Evolutionary conservation across 306 rosid genomes (phyloP).

Genomic region (Herpetospermum pedunculosum): DNA sequence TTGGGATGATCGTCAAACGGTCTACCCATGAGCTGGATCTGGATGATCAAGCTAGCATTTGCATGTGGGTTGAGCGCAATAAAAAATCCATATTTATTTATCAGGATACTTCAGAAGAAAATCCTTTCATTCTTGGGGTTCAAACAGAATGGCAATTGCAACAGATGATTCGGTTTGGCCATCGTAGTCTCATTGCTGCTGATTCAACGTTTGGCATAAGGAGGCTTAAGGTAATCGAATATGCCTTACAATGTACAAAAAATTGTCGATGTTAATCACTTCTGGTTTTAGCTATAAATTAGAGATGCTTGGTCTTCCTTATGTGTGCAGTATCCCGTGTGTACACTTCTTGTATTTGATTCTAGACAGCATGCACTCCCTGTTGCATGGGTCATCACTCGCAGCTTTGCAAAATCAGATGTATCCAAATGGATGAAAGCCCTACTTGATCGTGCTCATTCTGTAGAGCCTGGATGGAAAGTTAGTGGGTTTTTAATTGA

Average conservation of each 20-base stretch:
- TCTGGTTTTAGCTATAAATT: neutral
- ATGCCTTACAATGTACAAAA: neutral
- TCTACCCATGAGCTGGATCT: slow-evolving; percentile 90
- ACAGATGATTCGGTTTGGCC: slow-evolving; percentile 91
- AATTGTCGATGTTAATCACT: neutral
- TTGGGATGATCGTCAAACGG: slow-evolving; percentile 88
- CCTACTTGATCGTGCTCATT: slow-evolving; percentile 50
- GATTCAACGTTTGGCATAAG: slow-evolving; percentile 88
- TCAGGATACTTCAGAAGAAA: slow-evolving; percentile 76
- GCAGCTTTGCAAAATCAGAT: slow-evolving; percentile 79
- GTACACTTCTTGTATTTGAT: slow-evolving; percentile 86
- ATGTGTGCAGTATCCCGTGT: slow-evolving; percentile 73
- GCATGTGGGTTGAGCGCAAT: slow-evolving; percentile 90
- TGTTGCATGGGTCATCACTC: slow-evolving; percentile 90
- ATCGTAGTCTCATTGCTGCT: slow-evolving; percentile 63
- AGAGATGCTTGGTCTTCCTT: slow-evolving; percentile 19
- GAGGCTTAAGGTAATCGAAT: slow-evolving; percentile 63
- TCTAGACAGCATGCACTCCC: slow-evolving; percentile 95
- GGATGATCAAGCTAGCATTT: slow-evolving; percentile 90
- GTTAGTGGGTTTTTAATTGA: slow-evolving; percentile 76
- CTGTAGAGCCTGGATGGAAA: slow-evolving; percentile 74
- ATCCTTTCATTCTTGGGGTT: slow-evolving; percentile 78
- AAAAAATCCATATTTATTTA: slow-evolving; percentile 61
- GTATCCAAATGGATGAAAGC: slow-evolving; percentile 82
- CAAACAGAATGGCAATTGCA: slow-evolving; percentile 99